Evolutionary conservation across 2,329 filamentous ascomycete species (phyloP), one percentile per base, ranked within the genome.

Genomic region (Ophiostoma novo-ulmi): DNA sequence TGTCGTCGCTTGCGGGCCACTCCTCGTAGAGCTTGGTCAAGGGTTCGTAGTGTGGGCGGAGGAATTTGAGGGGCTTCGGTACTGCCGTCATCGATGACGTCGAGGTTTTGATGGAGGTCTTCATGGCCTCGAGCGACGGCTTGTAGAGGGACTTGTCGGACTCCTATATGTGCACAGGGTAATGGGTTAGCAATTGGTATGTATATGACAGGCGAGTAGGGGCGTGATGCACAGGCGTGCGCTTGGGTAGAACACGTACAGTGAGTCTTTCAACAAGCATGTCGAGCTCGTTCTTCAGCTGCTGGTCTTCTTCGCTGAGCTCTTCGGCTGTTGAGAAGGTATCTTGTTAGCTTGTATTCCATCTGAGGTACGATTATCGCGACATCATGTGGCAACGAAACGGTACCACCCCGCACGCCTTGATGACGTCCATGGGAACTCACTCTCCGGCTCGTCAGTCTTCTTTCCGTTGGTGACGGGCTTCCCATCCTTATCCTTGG

Each of bases 51-150:
- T 99, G 94, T 75, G 94, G 95, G 83, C 95, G 89, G 74, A 99
- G 87, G 80, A 99, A 99, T 82, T 99, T 99, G 77, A 99, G 87
- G 44, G 95, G 95, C 82, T 99, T 99, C 35, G 96, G 95, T 73
- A 99, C 95, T 72, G 95, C 95, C 67, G 95, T 99, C 95, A 99
- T 99, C 65, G 96, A 99, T 72, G 94, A 98, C 75, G 95, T 99
- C 72, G 95, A 97, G 70, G 95, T 99, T 85, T 97, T 98, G 85
- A 99, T 99, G 79, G 93, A 96, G 77, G 90, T 93, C 85, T 97
- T 98, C 88, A 99, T 97, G 75, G 93, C 91, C 81, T 98, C 94
- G 75, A 99, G 85, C 70, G 95, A 91, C 72, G 94, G 88, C 80
- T 94, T 94, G 84, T 98, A 97, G 75, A 98, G 90, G 72, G 88